A percentile compares a stretch with the other conserved stretches of the same genome.
Conservation (phyloP, 192 early-diverging fungal species). For the Linnemannia schmuckeri region DNA sequence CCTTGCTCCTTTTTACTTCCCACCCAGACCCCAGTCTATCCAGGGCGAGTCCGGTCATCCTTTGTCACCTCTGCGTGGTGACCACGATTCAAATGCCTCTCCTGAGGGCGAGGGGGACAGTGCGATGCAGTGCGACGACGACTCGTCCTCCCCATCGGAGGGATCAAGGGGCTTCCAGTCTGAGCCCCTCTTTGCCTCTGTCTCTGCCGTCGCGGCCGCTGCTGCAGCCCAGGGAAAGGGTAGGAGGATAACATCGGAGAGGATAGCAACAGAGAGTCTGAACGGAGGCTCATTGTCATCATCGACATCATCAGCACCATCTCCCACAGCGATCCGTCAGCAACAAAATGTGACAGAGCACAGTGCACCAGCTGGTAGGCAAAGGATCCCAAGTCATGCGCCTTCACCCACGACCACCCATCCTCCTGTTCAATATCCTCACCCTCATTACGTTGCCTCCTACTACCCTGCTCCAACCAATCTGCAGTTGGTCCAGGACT, state of each 20-base stretch:
- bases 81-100: background rate
- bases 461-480: slow-evolving; percentile 48
- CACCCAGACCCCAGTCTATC: slow-evolving; percentile 26
- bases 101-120: slow-evolving; percentile 7
- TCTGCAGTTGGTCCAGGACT: slow-evolving; percentile 17
- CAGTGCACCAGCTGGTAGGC: slow-evolving; percentile 43
- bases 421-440: slow-evolving; percentile 42
- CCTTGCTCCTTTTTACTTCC: slow-evolving; percentile 42
- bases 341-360: slow-evolving; percentile 15
- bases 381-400: slow-evolving; percentile 38
- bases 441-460: slow-evolving; percentile 55
- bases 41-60: slow-evolving; percentile 1
- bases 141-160: background rate
- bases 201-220: background rate
- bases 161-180: slow-evolving; percentile 13
- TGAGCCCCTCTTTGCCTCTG: slow-evolving; percentile 11
- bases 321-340: slow-evolving; percentile 10
- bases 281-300: slow-evolving; percentile 16
- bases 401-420: slow-evolving; percentile 23
- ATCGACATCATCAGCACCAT: background rate
- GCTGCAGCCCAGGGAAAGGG: background rate
- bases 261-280: slow-evolving; percentile 18
- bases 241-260: slow-evolving; percentile 24
- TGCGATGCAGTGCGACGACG: slow-evolving; percentile 44
- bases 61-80: background rate